phyloP scores from a whole-genome alignment of 2,329 filamentous ascomycete genomes.

The Neonectria punicea region DNA sequence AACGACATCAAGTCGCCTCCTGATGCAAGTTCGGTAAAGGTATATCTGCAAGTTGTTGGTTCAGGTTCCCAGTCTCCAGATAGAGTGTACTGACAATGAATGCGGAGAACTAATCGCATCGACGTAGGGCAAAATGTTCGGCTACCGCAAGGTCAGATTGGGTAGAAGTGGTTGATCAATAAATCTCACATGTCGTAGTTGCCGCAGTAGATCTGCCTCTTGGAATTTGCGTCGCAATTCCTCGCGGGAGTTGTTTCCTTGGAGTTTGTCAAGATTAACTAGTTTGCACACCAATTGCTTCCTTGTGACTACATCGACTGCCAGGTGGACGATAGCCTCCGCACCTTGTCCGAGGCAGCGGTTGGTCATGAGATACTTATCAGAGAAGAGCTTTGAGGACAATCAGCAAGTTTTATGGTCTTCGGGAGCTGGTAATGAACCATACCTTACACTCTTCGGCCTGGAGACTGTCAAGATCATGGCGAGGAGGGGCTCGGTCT shows the following conservation, averaged over 20 bases:
- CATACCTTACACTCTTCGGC: slow-evolving; percentile 47
- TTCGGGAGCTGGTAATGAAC: background rate
- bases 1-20: slow-evolving; percentile 66
- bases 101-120: slow-evolving; percentile 61
- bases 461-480: slow-evolving; percentile 46
- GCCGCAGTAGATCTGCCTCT: slow-evolving; percentile 64
- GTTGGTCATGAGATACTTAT: slow-evolving; percentile 48
- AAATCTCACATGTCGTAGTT: slow-evolving; percentile 62
- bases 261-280: slow-evolving; percentile 58
- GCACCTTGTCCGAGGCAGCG: slow-evolving; percentile 52
- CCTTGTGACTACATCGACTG: slow-evolving; percentile 59
- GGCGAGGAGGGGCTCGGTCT: slow-evolving; percentile 34
- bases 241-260: slow-evolving; percentile 39
- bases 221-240: slow-evolving; percentile 53
- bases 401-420: background rate
- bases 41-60: slow-evolving; percentile 53
- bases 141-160: slow-evolving; percentile 50
- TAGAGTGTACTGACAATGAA: slow-evolving; percentile 53
- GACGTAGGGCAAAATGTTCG: slow-evolving; percentile 63
- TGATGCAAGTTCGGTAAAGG: slow-evolving; percentile 66
- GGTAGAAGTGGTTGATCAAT: background rate
- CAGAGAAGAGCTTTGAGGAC: slow-evolving; percentile 45
- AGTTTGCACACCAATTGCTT: slow-evolving; percentile 77
- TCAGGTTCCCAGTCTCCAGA: background rate
- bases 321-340: slow-evolving; percentile 51